A percentile compares a stretch with the other conserved stretches of the same genome.
These are phyloP conservation scores for Boletus tomentosulus DNA, from an alignment of 768 basidiomycete genomes.

Conservation along the genomic window DNA sequence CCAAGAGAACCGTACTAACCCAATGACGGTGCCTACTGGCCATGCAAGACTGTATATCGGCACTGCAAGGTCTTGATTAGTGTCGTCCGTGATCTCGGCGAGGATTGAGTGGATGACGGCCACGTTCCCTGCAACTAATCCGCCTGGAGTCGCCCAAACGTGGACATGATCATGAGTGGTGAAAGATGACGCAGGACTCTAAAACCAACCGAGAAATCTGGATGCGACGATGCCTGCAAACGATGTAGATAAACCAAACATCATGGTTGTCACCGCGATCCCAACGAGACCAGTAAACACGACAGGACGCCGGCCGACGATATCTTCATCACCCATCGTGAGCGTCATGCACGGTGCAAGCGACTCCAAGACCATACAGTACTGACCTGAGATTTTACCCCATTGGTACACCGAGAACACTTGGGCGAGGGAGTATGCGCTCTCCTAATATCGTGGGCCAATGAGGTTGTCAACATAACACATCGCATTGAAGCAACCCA, in stretches of 20 bases:
- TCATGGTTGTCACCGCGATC: slow-evolving; percentile 45
- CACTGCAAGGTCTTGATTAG: slow-evolving; percentile 56
- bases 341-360: not conserved
- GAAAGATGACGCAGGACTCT: not conserved
- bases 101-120: slow-evolving; percentile 60
- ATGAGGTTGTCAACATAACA: not conserved
- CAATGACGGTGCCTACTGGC: slow-evolving; percentile 53
- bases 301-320: slow-evolving; percentile 57
- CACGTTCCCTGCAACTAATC: slow-evolving; percentile 57
- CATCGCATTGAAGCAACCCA: slow-evolving; percentile 9
- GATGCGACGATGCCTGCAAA: slow-evolving; percentile 46
- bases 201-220: slow-evolving; percentile 45
- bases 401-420: slow-evolving; percentile 58
- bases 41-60: slow-evolving; percentile 56
- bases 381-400: slow-evolving; percentile 51
- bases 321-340: slow-evolving; percentile 33
- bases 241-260: slow-evolving; percentile 54
- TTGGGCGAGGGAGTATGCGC: slow-evolving; percentile 57
- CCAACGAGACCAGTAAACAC: slow-evolving; percentile 50
- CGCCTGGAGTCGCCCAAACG: slow-evolving; percentile 36
- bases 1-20: slow-evolving; percentile 30
- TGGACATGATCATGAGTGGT: not conserved
- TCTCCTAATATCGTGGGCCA: slow-evolving; percentile 40
- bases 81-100: slow-evolving; percentile 58
- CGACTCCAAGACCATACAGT: not conserved